phyloP scores from a whole-genome alignment of 495 filamentous ascomycete species.

The Paragyromitra xinjiangensis region DNA sequence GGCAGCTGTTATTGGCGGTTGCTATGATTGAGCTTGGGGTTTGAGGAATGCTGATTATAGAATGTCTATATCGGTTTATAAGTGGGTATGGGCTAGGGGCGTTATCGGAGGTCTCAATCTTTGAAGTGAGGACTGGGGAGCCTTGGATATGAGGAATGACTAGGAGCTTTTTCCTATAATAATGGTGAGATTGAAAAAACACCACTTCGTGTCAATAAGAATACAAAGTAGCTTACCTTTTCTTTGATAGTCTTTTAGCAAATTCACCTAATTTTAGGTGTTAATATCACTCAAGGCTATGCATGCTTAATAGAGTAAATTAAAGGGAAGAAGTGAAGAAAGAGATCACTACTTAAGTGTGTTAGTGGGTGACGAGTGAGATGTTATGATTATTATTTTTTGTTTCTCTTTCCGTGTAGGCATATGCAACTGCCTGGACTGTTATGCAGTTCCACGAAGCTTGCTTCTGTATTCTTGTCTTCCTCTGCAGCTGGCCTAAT shows the following conservation, averaged over 20 bases:
- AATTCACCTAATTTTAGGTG: not conserved
- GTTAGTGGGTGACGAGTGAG: not conserved
- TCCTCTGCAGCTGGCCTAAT: too few relatives aligned
- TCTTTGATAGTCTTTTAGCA: not conserved
- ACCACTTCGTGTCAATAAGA: not conserved
- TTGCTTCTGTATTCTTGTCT: too few relatives aligned
- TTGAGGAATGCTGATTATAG: not conserved
- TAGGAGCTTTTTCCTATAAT: too few relatives aligned
- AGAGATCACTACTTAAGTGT: too few relatives aligned
- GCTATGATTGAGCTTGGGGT: not conserved
- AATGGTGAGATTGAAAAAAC: too few relatives aligned
- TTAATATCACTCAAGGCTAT: not conserved
- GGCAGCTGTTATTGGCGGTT: not conserved
- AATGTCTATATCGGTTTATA: not conserved
- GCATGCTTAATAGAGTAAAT: too few relatives aligned
- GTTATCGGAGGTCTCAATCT: not conserved
- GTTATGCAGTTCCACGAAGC: too few relatives aligned
- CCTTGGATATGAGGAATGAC: not conserved
- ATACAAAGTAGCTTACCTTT: not conserved
- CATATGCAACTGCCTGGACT: too few relatives aligned
- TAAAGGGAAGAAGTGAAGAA: not conserved
- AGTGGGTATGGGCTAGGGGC: not conserved
- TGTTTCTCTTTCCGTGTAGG: too few relatives aligned
- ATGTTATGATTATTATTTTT: not conserved
- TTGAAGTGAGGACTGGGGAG: not conserved